Evolutionary conservation across 805 yeast genomes (phyloP), one percentile per base, ranked within the genome.

Genomic region (Yarrowia yakushimensis): DNA sequence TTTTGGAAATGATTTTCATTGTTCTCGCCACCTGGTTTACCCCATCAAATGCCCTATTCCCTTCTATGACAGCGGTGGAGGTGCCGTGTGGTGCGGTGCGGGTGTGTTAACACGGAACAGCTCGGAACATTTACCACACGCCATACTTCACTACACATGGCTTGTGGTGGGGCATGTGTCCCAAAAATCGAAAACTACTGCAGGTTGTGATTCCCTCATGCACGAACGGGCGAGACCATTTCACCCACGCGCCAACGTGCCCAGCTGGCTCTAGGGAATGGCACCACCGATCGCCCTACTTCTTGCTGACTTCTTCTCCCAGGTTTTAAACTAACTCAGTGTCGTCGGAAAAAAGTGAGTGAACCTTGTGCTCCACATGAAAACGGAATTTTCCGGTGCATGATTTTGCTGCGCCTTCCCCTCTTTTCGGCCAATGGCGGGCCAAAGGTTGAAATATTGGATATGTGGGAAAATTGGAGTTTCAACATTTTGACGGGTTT

Each of bases 301-400:
- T 15, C 37, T 31, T 23, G 30, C 45, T 23, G 12, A 22, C 43
- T 2, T n/a, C 39, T 34, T 17, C 17, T 31, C 57, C 57, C 23
- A 28, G 37, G 36, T 23, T 12, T 22, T 48, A 30, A 45, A 45
- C 66, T 65, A 64, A 65, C 66, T 46, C 70, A 75, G 71, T 77
- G 79, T 63, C 78, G 79, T 25, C 72, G 79, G 25, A 77, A 76
- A 67, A 77, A 75, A 69, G 76, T 73, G 65, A 67, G 73, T 68
- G 25, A 52, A 52, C 59, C 43, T 52, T 52, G 41, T 33, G 43
- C 43, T 36, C 59, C 59, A 52, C 59, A 52, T 52, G 59, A 52
- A 52, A 52, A 52, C 59, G 59, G 59, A 52, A 52, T 52, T n/a
- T 52, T 52, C 50, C 61, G 50, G 25, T 63, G 17, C 33, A 20